Base-by-base conservation (phyloP, 176 grass and related monocot species). In the Cenchrus fungigraminus region DNA sequence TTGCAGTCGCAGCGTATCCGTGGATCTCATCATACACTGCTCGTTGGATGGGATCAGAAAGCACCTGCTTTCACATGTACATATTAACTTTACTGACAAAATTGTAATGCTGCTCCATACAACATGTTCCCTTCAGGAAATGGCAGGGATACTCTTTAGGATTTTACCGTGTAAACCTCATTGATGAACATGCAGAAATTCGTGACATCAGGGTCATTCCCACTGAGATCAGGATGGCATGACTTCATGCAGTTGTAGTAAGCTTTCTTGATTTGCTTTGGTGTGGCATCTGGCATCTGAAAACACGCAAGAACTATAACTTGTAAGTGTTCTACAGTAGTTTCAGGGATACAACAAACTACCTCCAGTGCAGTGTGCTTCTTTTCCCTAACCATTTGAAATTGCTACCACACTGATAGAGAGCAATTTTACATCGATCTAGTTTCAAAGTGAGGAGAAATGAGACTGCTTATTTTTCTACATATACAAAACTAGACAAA, bases 151-250 rank as follows among this genome's bases (percentile, higher is more conserved):
- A 40, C 4, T 8, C n/a, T 37, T n/a, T 12, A 0, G 58, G 29
- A 60, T 34, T 22, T 22, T 87, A 99, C 97, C 87, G 93, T 84
- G 85, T 99, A 99, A 65, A 99, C 90, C 31, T 99, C 97, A 9
- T 99, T 99, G 83, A 99, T 92, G 79, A 99, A 99, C 91, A 99
- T 99, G 82, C 97, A 99, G 87, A 99, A 99, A 78, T 96, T 99
- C 0, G 86, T 99, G 9, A 96, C 76, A 31, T 99, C 93, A 13
- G 91, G 91, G 70, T 99, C 97, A n/a, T 99, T 91, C 25, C 97
- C 97, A 6, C 97, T 96, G 6, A 99, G 89, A 79, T 99, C 97
- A 3, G 97, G 97, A 85, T 99, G 97, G 52, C 97, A 99, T 3
- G 93, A 82, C 64, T 99, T 99, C 97, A 99, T 99, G 82, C 97